phyloP scores from a whole-genome alignment of 495 filamentous ascomycete species.

The Alectoria sarmentosa region DNA sequence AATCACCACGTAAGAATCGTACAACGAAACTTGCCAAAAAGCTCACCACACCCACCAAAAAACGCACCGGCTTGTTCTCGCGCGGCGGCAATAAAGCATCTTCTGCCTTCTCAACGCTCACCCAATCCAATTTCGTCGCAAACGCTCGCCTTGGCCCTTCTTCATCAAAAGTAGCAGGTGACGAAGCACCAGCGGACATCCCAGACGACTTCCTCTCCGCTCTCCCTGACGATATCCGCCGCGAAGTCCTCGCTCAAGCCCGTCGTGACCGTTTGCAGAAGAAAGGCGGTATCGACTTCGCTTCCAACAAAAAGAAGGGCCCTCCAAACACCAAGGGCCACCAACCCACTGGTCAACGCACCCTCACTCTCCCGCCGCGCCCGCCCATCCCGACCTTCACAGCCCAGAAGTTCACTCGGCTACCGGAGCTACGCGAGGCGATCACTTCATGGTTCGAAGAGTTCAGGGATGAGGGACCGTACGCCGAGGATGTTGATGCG shows the following conservation, averaged over 20 bases:
- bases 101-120: constrained; percentile 40
- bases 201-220: constrained; percentile 72
- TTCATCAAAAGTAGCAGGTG: not conserved
- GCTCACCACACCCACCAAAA: constrained; percentile 50
- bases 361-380: constrained; percentile 43
- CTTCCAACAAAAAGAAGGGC: constrained; percentile 19
- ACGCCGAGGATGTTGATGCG: constrained; percentile 65
- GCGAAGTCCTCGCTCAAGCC: constrained; percentile 69
- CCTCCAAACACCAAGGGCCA: constrained; percentile 11
- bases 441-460: constrained; percentile 60
- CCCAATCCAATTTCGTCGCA: constrained; percentile 59
- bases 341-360: constrained; percentile 33
- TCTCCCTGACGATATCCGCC: constrained; percentile 70
- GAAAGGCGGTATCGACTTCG: constrained; percentile 33
- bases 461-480: constrained; percentile 63
- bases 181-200: constrained; percentile 36
- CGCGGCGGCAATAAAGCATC: constrained; percentile 40
- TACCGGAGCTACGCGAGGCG: constrained; percentile 53
- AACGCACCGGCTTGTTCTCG: constrained; percentile 42
- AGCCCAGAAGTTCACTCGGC: constrained; percentile 44
- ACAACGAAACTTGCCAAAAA: constrained; percentile 42
- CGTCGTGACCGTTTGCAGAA: constrained; percentile 48
- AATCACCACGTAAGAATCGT: constrained; percentile 51
- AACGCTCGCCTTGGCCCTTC: constrained; percentile 15
- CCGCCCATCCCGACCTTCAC: constrained; percentile 58